These are phyloP conservation scores for Cladobotryum mycophilum DNA, from an alignment of 2,329 filamentous ascomycete species.

Conservation along the genomic window DNA sequence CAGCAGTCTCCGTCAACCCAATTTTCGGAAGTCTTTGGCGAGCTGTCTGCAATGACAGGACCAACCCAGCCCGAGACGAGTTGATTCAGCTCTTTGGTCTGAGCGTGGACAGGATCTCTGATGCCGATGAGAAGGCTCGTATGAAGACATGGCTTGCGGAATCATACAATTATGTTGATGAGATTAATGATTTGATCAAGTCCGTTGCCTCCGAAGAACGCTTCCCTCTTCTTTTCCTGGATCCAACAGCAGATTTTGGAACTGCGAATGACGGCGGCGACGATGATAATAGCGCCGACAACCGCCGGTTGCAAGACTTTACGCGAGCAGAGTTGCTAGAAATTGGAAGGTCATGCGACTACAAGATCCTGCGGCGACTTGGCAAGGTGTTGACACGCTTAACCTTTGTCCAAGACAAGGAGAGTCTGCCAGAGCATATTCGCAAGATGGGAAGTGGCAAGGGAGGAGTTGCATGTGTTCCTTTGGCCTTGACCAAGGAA, in stretches of 20 bases:
- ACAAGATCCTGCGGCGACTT: slow-evolving; percentile 39
- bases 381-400: slow-evolving; percentile 41
- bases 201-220: slow-evolving; percentile 30
- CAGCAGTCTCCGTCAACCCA: slow-evolving; percentile 40
- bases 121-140: slow-evolving; percentile 26
- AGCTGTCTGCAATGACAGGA: slow-evolving; percentile 40
- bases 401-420: slow-evolving; percentile 34
- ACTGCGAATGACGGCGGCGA: slow-evolving; percentile 16
- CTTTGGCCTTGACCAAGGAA: slow-evolving; percentile 32
- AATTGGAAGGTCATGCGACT: slow-evolving; percentile 45
- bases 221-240: slow-evolving; percentile 44
- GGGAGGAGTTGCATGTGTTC: slow-evolving; percentile 35
- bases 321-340: slow-evolving; percentile 43
- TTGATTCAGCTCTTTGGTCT: slow-evolving; percentile 37
- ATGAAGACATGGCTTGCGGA: slow-evolving; percentile 45
- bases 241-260: slow-evolving; percentile 39
- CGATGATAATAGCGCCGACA: slow-evolving; percentile 11
- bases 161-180: slow-evolving; percentile 42
- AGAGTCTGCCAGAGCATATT: slow-evolving; percentile 40
- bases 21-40: slow-evolving; percentile 46
- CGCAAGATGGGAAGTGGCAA: slow-evolving; percentile 15
- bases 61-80: slow-evolving; percentile 32
- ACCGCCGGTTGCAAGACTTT: slow-evolving; percentile 28
- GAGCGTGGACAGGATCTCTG: slow-evolving; percentile 29
- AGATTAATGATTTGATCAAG: slow-evolving; percentile 34